A percentile compares a stretch with the other conserved stretches of the same genome.
Conservation (phyloP, 768 basidiomycete species). For the Suillus bovinus region DNA sequence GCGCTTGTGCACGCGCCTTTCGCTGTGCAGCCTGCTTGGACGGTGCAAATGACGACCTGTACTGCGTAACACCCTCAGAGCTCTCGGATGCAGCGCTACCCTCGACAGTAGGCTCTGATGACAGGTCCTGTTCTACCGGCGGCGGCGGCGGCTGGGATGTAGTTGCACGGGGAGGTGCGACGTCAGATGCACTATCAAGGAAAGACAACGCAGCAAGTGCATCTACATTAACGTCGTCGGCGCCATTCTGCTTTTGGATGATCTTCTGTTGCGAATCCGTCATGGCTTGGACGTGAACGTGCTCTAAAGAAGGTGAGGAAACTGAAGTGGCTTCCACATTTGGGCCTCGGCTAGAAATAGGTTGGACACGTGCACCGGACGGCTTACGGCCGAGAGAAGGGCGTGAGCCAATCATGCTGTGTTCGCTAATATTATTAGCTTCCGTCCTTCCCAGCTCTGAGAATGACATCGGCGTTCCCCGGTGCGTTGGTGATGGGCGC, state of each 20-base stretch:
- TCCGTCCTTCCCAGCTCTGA: conserved; percentile 14
- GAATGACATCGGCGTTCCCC: conserved; percentile 20
- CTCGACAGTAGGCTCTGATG: conserved; percentile 39
- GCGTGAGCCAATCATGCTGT: conserved; percentile 39
- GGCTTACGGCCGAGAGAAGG: conserved; percentile 62
- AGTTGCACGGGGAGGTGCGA: conserved; percentile 14
- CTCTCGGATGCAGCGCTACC: conserved; percentile 16
- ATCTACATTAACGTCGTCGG: conserved; percentile 61
- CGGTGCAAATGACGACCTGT: conserved; percentile 86
- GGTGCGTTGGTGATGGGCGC: conserved; percentile 19
- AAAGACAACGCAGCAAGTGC: conserved; percentile 80
- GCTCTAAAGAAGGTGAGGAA: conserved; percentile 39
- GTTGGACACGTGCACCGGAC: conserved; percentile 78
- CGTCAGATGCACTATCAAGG: conserved; percentile 47
- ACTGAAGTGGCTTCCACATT: conserved; percentile 35
- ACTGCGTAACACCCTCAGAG: conserved; percentile 41
- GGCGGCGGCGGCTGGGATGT: conserved; percentile 17
- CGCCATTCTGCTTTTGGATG: conserved; percentile 23
- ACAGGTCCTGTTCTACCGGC: conserved; percentile 26
- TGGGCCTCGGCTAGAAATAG: conserved; percentile 36
- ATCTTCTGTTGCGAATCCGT: conserved; percentile 16
- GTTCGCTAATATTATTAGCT: conserved; percentile 34
- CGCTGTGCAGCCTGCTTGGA: conserved; percentile 84
- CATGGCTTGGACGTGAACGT: conserved; percentile 37
- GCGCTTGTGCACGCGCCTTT: conserved; percentile 80